phyloP scores from a whole-genome alignment of 1,139 yeast species.

The Insectozyma bohioensis region DNA sequence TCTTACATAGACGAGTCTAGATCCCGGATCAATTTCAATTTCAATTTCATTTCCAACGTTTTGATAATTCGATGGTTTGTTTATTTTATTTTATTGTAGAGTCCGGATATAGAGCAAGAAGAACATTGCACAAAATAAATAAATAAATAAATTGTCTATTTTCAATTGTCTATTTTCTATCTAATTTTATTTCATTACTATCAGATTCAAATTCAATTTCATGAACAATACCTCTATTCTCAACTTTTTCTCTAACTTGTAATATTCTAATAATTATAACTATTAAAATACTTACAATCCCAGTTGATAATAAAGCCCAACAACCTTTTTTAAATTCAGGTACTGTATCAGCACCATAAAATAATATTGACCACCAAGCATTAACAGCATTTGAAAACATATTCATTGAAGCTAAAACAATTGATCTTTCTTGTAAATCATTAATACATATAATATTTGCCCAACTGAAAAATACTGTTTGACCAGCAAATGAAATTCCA shows the following conservation, averaged over 20 bases:
- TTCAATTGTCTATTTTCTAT: too few relatives aligned
- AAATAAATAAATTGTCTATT: too few relatives aligned
- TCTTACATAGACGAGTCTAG: too few relatives aligned
- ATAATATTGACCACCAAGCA: slow-evolving; percentile 62
- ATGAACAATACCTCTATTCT: slow-evolving; percentile 27
- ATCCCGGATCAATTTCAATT: too few relatives aligned
- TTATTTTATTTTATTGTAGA: too few relatives aligned
- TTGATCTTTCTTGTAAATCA: slow-evolving; percentile 57
- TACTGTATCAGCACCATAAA: slow-evolving; percentile 49
- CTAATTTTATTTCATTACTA: too few relatives aligned
- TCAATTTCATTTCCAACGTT: too few relatives aligned
- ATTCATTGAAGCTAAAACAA: slow-evolving; percentile 61
- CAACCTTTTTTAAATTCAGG: slow-evolving; percentile 53
- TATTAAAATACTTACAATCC: slow-evolving; percentile 25
- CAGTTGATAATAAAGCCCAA: slow-evolving; percentile 56
- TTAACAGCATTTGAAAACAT: slow-evolving; percentile 62
- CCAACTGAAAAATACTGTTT: slow-evolving; percentile 60
- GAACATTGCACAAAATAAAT: too few relatives aligned
- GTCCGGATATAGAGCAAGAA: too few relatives aligned
- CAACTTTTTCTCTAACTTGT: slow-evolving; percentile 45
- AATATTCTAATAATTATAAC: slow-evolving; percentile 24
- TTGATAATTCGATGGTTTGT: too few relatives aligned
- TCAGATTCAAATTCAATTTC: too few relatives aligned
- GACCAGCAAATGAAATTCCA: slow-evolving; percentile 57
- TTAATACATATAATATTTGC: slow-evolving; percentile 54